Evolutionary conservation across 305 asterid species (phyloP).

Genomic region (Caryopteris hybrid): DNA sequence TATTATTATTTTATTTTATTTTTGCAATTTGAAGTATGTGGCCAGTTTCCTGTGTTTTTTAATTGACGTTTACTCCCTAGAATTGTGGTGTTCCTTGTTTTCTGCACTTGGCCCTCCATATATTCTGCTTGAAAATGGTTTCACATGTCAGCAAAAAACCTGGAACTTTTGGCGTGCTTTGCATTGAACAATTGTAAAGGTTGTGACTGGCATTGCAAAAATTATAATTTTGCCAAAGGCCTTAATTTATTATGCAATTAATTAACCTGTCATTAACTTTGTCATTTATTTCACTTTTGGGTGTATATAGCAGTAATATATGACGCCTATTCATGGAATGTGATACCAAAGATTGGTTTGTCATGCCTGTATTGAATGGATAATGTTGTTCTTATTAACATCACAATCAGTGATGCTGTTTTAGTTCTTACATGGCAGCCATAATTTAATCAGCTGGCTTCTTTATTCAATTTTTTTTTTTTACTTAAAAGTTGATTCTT

Average conservation of each 20-base stretch:
- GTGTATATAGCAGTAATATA: background rate
- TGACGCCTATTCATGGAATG: background rate
- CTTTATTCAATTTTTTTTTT: background rate
- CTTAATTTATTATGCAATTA: background rate
- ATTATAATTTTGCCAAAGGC: background rate
- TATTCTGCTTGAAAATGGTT: too few species aligned
- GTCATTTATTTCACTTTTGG: background rate
- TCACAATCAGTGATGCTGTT: background rate
- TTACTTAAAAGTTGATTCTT: too few species aligned
- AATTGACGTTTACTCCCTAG: too few species aligned
- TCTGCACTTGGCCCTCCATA: too few species aligned
- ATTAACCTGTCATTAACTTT: background rate
- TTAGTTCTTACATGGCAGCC: background rate
- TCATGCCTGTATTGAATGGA: constrained; percentile 6
- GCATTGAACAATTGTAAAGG: background rate
- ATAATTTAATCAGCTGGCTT: background rate
- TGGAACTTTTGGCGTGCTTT: too few species aligned
- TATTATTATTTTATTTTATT: too few species aligned
- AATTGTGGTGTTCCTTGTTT: too few species aligned
- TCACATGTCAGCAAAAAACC: too few species aligned
- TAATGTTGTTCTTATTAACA: background rate
- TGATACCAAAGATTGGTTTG: background rate
- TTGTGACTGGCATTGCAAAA: background rate
- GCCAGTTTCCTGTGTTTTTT: too few species aligned
- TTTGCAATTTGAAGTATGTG: background rate